Base-by-base conservation (phyloP, 768 basidiomycete species). In the Suillus plorans region DNA sequence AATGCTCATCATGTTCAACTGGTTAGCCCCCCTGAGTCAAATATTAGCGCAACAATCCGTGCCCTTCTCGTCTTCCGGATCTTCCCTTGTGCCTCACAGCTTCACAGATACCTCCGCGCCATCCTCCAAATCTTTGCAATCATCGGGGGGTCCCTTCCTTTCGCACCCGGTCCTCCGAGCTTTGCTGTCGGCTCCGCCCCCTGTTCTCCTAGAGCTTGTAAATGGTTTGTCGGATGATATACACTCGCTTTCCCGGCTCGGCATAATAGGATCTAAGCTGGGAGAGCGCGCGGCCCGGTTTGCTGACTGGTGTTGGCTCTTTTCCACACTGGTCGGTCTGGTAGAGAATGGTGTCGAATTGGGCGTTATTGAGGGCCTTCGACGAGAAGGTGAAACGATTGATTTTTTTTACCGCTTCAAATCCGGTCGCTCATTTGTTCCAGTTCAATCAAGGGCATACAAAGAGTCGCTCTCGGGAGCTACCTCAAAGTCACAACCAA, bases 271-370 rank as follows among this genome's bases (percentile, higher is more conserved):
- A 6, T 83, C 85, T 68, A 82, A 80, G 59, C 76, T 84, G 1
- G 93, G 93, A 20, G 82, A 85, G 59, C 84, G 87, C 42, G 93
- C 92, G 4, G 91, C 80, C 42, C 84, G 86, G 13, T 86, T 93
- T 71, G 86, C 92, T 2, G 87, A 94, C 74, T 94, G 90, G 90
- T 93, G 92, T 73, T 95, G 92, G 93, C 82, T 95, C 67, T 78
- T 90, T 36, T 81, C 89, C 18, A 95, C 91, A 0, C 79, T 94
- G 37, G 91, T 92, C 14, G 88, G 88, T 57, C 80, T 95, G 6
- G 92, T 94, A 8, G 92, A 94, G 78, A 92, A 94, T 73, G 86
- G 86, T 8, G 87, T 95, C 4, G 92, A 95, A 73, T 81, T 89
- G 69, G 82, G 86, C 67, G 84, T 94, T 68, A 88, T 92, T 37